A percentile compares a stretch with the other conserved stretches of the same genome.
These are phyloP conservation scores for Dendrobium chrysotoxum DNA, from an alignment of 106 monocot species.

Conservation along the genomic window DNA sequence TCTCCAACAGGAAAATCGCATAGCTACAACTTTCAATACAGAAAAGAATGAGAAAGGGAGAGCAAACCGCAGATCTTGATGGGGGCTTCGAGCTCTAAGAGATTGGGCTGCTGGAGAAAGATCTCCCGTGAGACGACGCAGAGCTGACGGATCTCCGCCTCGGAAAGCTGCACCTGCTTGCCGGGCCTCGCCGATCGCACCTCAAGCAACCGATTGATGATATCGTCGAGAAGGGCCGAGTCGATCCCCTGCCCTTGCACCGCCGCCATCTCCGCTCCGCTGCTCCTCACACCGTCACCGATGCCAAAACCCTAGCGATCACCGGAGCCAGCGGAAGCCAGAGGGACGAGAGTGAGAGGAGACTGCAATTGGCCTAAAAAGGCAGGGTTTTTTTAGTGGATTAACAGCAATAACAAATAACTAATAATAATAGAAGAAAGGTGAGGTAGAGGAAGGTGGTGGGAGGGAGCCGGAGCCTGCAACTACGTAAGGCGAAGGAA, in stretches of 20 bases:
- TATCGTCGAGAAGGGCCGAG: slow-evolving; percentile 33
- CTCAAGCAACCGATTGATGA: slow-evolving; percentile 42
- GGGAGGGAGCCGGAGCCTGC: not conserved
- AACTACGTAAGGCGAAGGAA: too few species aligned
- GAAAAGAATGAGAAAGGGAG: not conserved
- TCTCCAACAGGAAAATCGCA: not conserved
- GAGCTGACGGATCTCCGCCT: slow-evolving; percentile 49
- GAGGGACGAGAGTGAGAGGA: not conserved
- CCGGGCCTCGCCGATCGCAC: slow-evolving; percentile 42
- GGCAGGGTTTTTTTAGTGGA: not conserved
- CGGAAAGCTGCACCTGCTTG: slow-evolving; percentile 50
- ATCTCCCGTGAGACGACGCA: slow-evolving; percentile 48
- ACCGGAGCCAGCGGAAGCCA: not conserved
- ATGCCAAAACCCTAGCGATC: slow-evolving; percentile 1
- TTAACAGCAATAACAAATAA: not conserved
- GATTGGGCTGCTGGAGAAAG: slow-evolving; percentile 48
- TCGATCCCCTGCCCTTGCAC: slow-evolving; percentile 30
- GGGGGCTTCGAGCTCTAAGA: slow-evolving; percentile 55
- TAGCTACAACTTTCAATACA: not conserved
- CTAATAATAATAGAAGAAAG: not conserved
- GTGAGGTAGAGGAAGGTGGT: not conserved
- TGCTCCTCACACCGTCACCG: not conserved
- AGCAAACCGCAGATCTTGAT: slow-evolving; percentile 58
- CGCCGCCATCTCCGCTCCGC: slow-evolving; percentile 13
- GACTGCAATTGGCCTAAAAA: not conserved